phyloP scores from a whole-genome alignment of 139 green algal species.

The Picochlorum sp. region DNA sequence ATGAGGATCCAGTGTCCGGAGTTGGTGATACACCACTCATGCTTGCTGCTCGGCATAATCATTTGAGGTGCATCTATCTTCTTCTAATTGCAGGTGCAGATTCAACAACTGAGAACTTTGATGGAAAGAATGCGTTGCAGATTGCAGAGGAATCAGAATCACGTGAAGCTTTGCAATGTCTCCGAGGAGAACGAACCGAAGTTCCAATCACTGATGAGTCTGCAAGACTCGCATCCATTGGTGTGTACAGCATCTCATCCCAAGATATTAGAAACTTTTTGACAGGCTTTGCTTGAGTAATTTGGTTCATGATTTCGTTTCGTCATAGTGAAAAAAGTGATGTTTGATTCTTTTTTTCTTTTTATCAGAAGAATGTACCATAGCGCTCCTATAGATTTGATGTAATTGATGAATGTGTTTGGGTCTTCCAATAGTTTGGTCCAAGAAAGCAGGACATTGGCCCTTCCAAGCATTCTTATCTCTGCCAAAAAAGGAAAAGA shows the following conservation, averaged over 20 bases:
- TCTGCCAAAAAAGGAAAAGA: no score
- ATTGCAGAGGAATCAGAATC: not conserved
- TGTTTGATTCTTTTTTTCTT: no score
- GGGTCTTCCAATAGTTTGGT: no score
- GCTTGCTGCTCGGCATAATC: not conserved
- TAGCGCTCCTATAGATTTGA: no score
- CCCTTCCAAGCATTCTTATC: no score
- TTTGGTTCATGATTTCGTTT: no score
- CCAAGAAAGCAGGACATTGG: no score
- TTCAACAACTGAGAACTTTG: not conserved
- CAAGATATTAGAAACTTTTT: not conserved
- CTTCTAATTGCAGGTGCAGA: constrained; percentile 1
- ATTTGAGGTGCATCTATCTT: not conserved
- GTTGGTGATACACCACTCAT: not conserved
- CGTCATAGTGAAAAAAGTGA: no score
- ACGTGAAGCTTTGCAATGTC: not conserved
- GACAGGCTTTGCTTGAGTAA: not conserved
- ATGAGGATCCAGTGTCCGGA: not conserved
- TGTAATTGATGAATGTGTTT: no score
- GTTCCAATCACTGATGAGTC: not conserved
- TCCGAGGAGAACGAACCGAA: not conserved
- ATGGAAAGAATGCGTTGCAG: not conserved
- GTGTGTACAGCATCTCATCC: constrained; percentile 2
- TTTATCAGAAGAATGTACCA: no score
- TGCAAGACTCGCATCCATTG: not conserved